Percentiles rank a stretch among this genome's conserved stretches.
phyloP scores from a whole-genome alignment of 2,329 filamentous ascomycete genomes.

The Stagonosporopsis vannaccii region DNA sequence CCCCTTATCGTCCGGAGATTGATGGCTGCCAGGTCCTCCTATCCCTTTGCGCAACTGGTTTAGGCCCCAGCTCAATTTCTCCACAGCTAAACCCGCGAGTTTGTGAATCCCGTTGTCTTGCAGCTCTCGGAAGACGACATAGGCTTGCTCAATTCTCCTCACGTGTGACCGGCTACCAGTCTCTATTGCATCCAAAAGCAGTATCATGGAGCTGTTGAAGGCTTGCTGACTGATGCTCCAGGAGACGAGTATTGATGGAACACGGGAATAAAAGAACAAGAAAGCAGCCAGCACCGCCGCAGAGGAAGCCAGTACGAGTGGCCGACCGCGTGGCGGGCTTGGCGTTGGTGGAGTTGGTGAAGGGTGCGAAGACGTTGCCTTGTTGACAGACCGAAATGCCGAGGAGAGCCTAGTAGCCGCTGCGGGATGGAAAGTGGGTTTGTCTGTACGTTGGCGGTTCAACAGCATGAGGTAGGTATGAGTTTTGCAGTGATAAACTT shows the following conservation, averaged over 20 bases:
- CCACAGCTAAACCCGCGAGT: constrained; percentile 55
- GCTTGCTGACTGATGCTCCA: constrained; percentile 60
- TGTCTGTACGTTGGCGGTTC: constrained; percentile 54
- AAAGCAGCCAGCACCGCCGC: constrained; percentile 54
- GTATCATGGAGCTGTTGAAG: constrained; percentile 60
- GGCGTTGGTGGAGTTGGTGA: constrained; percentile 26
- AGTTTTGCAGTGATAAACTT: constrained; percentile 56
- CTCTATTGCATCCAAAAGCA: constrained; percentile 57
- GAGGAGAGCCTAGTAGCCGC: constrained; percentile 6
- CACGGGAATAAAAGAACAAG: constrained; percentile 55
- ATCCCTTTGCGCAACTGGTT: constrained; percentile 28
- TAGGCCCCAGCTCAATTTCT: constrained; percentile 47
- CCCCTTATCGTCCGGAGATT: constrained; percentile 18
- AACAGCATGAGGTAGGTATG: constrained; percentile 59
- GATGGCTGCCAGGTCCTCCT: constrained; percentile 18
- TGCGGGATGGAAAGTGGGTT: constrained; percentile 2
- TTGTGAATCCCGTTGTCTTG: constrained; percentile 54
- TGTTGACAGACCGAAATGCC: constrained; percentile 26
- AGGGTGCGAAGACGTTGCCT: constrained; percentile 16
- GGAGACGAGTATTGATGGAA: constrained; percentile 55
- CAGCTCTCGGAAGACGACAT: constrained; percentile 53
- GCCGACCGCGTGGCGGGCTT: constrained; percentile 46
- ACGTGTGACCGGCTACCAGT: constrained; percentile 41
- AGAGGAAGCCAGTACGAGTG: constrained; percentile 53
- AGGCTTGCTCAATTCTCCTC: constrained; percentile 51